Evolutionary conservation across 2,329 filamentous ascomycete species (phyloP), one percentile per base, ranked within the genome.

Genomic region (Penicillium janthinellum): DNA sequence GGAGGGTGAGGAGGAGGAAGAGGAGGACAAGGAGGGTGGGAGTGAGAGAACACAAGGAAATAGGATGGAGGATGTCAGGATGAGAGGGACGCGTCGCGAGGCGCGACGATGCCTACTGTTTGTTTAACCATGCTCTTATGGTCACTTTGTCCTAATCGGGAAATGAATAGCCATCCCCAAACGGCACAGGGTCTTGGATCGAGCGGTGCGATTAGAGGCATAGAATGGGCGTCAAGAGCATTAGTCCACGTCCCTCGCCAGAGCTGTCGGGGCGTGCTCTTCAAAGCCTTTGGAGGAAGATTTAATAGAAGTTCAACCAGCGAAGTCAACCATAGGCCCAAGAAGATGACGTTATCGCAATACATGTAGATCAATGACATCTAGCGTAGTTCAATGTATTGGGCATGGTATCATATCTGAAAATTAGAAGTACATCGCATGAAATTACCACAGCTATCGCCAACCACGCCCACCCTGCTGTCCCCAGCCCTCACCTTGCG

Each of bases 401-500:
- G 31, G 6, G n/a, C 10, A 37, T 50, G 47, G n/a, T 50, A 20
- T 50, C 47, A 37, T 49, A 34, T 35, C 17, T 35, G 28, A 11
- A 35, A 25, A 44, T 14, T 53, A 53, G 25, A 58, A 49, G 17
- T 65, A 65, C 56, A 60, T 56, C 22, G 31, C n/a, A 28, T 6
- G 15, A 8, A 8, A 11, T 39, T 25, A 4, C 35, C 22, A 41
- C 37, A 31, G n/a, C 17, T n/a, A 64, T 47, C 59, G 57, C 63
- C 64, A 64, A n/a, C 56, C 56, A 3, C 59, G 62, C 10, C 62
- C 63, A 25, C 56, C 61, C 35, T 56, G 56, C 25, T 59, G 62
- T 10, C 64, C 64, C 65, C 69, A 70, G 6, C 58, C 34, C 31
- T 66, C 66, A 14, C 65, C 64, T 35, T 66, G 63, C 14, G 68